Evolutionary conservation across 768 basidiomycete species (phyloP), one percentile per base, ranked within the genome.

Genomic region (Auricularia cornea): DNA sequence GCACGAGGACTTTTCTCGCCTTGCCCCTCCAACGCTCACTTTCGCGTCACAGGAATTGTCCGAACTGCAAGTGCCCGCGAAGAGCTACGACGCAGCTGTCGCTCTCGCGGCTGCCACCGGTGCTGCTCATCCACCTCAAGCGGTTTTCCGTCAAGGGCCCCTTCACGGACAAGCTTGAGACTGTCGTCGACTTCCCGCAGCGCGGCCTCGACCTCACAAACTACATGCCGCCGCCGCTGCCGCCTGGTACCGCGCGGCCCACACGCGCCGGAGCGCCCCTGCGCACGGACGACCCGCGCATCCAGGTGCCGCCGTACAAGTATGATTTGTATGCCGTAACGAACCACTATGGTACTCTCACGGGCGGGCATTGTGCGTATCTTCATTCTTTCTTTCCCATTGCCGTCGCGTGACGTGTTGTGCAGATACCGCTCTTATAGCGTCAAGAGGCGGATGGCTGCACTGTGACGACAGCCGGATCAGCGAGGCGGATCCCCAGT

Each of bases 91-190:
- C 98, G 73, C 85, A 82, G 26, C 83, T 99, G 4, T 90, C 94
- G 0, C 81, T 99, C 30, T 91, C 96, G 3, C 90, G 97, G 20
- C 81, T 98, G 12, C 96, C 96, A 0, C 95, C 96, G 0, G 86
- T 99, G 41, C 81, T 99, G 18, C 78, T 97, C 67, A 92, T 97
- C 67, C 92, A 95, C 69, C 80, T 97, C 44, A 97, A 97, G 72
- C 85, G 94, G 51, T 97, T 97, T 78, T 90, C 91, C 60, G 86
- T 87, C 68, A 90, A 92, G 67, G 94, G 94, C 1, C 86, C 85
- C 2, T 97, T 96, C 74, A 94, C 92, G 38, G 94, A 98, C 78
- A 98, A 98, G 78, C 86, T 98, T 61, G 95, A 98, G 74, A 97
- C 95, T 1, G 84, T 87, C 66, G 90, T 98, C 48, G 92, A 97